Percentiles rank a stretch among this genome's conserved stretches.
Evolutionary conservation across 345 rosid genomes (phyloP).

Genomic region (Brassica napus): DNA sequence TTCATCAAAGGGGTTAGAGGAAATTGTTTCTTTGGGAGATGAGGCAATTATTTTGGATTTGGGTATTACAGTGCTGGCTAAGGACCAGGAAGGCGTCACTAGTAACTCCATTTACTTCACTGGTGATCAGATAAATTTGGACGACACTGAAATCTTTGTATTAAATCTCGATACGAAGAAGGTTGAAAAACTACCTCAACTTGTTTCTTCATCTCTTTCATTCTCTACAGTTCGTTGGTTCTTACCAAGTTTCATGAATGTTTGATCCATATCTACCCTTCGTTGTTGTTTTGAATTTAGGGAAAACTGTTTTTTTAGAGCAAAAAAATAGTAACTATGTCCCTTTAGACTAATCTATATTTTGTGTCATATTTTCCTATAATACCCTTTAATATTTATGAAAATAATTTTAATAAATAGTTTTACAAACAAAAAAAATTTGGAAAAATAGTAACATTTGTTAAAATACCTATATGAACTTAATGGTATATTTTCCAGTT

Average conservation of each 20-base stretch:
- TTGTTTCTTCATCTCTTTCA: background rate
- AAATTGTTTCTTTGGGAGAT: slow-evolving; percentile 2
- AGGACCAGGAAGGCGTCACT: background rate
- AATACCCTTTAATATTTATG: too few species aligned
- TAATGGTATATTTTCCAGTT: too few species aligned
- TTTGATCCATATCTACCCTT: background rate
- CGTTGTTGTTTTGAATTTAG: background rate
- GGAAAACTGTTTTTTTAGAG: too few species aligned
- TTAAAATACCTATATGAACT: too few species aligned
- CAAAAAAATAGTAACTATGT: too few species aligned
- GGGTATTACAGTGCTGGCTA: background rate
- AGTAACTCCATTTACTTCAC: background rate
- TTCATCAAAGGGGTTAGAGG: slow-evolving; percentile 1
- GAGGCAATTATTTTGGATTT: slow-evolving; percentile 10
- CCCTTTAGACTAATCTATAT: too few species aligned
- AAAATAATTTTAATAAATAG: too few species aligned
- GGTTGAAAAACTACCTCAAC: background rate
- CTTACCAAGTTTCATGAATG: background rate
- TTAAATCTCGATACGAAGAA: background rate
- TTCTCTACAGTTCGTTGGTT: background rate
- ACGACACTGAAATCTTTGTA: background rate
- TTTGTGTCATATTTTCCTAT: too few species aligned
- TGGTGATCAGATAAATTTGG: background rate
- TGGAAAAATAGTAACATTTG: too few species aligned
- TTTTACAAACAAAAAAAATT: too few species aligned